Conservation (phyloP, 2,329 filamentous ascomycete genomes). For the Trichoderma sp. region DNA sequence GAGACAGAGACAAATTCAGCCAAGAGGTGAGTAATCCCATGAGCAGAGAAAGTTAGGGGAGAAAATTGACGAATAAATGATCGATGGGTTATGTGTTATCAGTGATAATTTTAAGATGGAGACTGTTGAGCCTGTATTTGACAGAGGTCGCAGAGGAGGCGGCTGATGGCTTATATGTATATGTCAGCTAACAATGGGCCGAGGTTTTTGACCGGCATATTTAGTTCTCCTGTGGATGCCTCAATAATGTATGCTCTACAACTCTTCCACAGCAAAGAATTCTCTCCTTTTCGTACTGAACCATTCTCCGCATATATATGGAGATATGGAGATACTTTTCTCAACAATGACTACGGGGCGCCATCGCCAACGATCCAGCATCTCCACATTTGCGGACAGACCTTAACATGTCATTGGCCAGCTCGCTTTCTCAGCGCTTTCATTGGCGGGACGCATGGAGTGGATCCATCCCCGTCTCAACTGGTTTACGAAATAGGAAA, state of each 20-base stretch:
- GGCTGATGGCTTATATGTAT: background rate
- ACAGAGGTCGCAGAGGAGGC: background rate
- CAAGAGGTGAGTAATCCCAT: background rate
- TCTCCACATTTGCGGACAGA: background rate
- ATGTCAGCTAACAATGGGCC: background rate
- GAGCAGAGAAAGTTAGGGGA: background rate
- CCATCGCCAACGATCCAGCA: background rate
- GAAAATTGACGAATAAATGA: background rate
- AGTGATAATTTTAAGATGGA: too few species aligned
- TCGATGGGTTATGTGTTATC: too few species aligned
- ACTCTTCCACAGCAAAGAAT: background rate
- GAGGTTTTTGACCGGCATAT: background rate
- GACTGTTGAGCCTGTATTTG: too few species aligned
- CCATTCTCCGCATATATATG: background rate
- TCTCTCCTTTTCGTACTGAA: background rate
- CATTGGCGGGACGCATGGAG: background rate
- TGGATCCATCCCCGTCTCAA: background rate
- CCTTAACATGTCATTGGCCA: constrained; percentile 16
- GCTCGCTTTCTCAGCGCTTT: background rate
- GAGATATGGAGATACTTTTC: background rate
- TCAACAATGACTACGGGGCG: background rate
- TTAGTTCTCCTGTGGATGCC: background rate
- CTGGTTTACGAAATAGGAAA: background rate
- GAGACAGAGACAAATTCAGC: background rate
- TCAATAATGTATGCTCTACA: background rate